Evolutionary conservation across 768 basidiomycete genomes (phyloP).

Genomic region (Dendrothele bispora): DNA sequence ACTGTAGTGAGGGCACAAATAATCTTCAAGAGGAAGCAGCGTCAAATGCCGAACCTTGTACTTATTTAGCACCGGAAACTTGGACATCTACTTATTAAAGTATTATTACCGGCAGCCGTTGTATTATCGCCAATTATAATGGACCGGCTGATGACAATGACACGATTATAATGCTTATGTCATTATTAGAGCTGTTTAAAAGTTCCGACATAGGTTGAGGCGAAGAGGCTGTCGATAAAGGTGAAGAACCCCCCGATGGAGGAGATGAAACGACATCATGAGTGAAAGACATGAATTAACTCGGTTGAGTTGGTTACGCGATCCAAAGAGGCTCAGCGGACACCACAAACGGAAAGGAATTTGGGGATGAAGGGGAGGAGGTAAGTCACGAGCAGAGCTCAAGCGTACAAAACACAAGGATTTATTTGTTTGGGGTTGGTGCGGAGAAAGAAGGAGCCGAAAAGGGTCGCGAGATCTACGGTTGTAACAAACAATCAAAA

Average conservation of each 20-base stretch:
- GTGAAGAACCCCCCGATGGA: background rate
- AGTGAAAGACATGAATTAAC: slow-evolving; percentile 1
- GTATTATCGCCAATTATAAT: too few relatives aligned
- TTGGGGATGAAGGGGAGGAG: slow-evolving; percentile 21
- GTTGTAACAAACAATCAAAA: slow-evolving; percentile 19
- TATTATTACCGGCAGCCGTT: too few relatives aligned
- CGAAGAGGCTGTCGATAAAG: slow-evolving; percentile 32
- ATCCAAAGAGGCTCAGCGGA: slow-evolving; percentile 49
- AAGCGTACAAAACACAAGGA: slow-evolving; percentile 52
- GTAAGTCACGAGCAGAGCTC: slow-evolving; percentile 66
- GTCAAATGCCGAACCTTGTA: too few relatives aligned
- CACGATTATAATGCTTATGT: too few relatives aligned
- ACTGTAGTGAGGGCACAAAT: too few relatives aligned
- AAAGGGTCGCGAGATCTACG: slow-evolving; percentile 95
- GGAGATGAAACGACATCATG: background rate
- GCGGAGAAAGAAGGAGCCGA: slow-evolving; percentile 58
- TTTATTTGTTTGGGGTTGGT: slow-evolving; percentile 42
- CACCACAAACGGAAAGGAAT: slow-evolving; percentile 19
- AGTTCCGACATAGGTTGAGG: slow-evolving; percentile 28
- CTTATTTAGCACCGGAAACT: too few relatives aligned
- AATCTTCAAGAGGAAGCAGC: too few relatives aligned
- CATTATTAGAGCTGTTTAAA: too few relatives aligned
- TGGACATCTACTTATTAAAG: too few relatives aligned
- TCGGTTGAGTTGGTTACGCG: slow-evolving; percentile 36
- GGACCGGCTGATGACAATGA: too few relatives aligned